Conservation (phyloP, 1,284 basidiomycete genomes). For the Uromyces viciae-fabae region DNA sequence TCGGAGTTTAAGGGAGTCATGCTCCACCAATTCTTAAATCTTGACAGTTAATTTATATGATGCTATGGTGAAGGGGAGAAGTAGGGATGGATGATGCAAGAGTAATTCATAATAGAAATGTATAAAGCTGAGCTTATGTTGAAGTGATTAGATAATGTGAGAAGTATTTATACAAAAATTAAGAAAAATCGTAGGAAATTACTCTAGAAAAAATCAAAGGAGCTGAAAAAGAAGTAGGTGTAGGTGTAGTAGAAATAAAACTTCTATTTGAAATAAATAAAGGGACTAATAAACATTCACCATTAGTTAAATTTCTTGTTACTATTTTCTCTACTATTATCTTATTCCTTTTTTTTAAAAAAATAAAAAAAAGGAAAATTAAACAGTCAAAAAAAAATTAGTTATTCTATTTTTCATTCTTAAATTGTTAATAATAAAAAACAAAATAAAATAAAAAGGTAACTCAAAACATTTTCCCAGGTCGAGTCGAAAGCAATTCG, state of each 20-base stretch:
- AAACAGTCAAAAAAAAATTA: neutral
- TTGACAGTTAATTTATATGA: no score
- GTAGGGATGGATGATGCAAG: no score
- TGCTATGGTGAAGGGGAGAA: no score
- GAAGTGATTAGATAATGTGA: no score
- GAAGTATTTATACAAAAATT: no score
- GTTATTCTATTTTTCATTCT: neutral
- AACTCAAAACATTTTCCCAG: constrained; percentile 1
- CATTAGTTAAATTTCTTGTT: neutral
- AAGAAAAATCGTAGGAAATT: neutral
- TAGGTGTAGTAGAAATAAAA: neutral
- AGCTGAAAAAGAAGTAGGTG: neutral
- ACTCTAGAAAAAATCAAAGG: neutral
- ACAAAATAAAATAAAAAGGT: neutral
- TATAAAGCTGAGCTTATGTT: no score
- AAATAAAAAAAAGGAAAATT: neutral
- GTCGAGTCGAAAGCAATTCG: neutral
- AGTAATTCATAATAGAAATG: no score
- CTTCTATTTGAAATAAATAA: neutral
- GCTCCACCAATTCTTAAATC: no score
- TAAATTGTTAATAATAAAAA: neutral
- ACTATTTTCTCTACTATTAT: neutral
- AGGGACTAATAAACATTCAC: neutral
- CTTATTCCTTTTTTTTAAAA: neutral
- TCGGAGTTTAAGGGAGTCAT: no score